phyloP scores from a whole-genome alignment of 768 basidiomycete species.

The Suillus sp. region DNA sequence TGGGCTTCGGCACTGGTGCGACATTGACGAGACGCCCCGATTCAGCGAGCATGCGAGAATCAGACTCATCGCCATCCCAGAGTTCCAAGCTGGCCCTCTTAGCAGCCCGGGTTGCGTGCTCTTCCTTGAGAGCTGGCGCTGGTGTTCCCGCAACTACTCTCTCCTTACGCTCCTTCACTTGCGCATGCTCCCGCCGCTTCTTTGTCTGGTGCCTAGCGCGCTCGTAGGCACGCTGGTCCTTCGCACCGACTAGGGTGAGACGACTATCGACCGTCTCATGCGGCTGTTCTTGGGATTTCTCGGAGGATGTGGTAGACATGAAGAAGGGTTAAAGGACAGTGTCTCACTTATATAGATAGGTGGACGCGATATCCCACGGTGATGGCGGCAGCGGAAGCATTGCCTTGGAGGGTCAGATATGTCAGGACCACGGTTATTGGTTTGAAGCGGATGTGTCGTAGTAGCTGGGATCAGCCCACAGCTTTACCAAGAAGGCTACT shows the following conservation, averaged over 20 bases:
- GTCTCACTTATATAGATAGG: constrained; percentile 35
- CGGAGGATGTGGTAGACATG: constrained; percentile 33
- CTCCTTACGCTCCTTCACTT: constrained; percentile 35
- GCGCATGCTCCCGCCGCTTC: constrained; percentile 34
- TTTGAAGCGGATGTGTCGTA: neutral
- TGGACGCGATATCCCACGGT: constrained; percentile 17
- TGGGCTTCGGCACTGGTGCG: constrained; percentile 4
- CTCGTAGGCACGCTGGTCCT: constrained; percentile 36
- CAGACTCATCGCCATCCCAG: constrained; percentile 31
- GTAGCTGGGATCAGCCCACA: neutral
- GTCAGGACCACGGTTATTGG: neutral
- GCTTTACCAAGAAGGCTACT: constrained; percentile 10
- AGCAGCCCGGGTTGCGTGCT: constrained; percentile 19
- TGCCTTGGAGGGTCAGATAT: neutral
- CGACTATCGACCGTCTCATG: constrained; percentile 22
- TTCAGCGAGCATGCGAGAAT: neutral
- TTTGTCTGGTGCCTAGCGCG: constrained; percentile 36
- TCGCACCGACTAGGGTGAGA: constrained; percentile 22
- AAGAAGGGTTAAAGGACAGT: constrained; percentile 11
- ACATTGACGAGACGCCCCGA: neutral
- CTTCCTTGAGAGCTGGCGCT: constrained; percentile 23
- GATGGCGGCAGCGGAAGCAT: constrained; percentile 7
- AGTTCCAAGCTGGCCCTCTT: constrained; percentile 31
- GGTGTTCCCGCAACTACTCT: constrained; percentile 20
- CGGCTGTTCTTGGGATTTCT: constrained; percentile 21